These are phyloP conservation scores for Amylostereum chailletii DNA, from an alignment of 1,284 basidiomycete genomes.

Conservation along the genomic window DNA sequence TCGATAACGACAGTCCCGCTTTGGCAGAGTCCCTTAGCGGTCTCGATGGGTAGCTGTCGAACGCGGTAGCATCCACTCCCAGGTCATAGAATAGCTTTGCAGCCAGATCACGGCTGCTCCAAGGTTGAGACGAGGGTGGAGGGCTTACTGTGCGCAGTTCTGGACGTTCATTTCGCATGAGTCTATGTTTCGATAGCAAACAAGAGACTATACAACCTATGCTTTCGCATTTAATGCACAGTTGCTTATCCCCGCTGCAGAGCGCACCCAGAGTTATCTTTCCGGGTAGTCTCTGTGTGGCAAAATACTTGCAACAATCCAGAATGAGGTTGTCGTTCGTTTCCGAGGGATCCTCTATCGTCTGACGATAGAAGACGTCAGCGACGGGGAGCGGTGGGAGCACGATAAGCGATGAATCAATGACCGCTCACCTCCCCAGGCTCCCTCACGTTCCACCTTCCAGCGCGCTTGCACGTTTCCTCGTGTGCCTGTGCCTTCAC, in stretches of 20 bases:
- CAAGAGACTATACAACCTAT: conserved; percentile 24
- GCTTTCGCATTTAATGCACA: conserved; percentile 46
- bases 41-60: conserved; percentile 14
- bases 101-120: conserved; percentile 25
- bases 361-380: conserved; percentile 6
- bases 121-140: conserved; percentile 17
- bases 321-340: conserved; percentile 60
- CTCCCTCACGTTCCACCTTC: conserved; percentile 47
- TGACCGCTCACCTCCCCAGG: conserved; percentile 29
- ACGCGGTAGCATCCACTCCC: conserved; percentile 12
- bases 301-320: conserved; percentile 62
- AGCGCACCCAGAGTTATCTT: conserved; percentile 24
- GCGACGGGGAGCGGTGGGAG: not conserved
- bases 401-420: not conserved
- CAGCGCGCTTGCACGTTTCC: conserved; percentile 52
- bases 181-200: conserved; percentile 13
- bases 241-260: conserved; percentile 58
- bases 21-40: not conserved
- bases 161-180: not conserved
- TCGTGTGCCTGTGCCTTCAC: conserved; percentile 59
- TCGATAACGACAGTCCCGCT: conserved; percentile 5
- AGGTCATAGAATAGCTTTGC: conserved; percentile 6
- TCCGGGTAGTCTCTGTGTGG: conserved; percentile 3
- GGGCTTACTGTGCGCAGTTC: conserved; percentile 11
- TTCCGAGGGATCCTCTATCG: conserved; percentile 8